Evolutionary conservation across 345 rosid species (phyloP), one percentile per base, ranked within the genome.

Genomic region (Mangifera indica): DNA sequence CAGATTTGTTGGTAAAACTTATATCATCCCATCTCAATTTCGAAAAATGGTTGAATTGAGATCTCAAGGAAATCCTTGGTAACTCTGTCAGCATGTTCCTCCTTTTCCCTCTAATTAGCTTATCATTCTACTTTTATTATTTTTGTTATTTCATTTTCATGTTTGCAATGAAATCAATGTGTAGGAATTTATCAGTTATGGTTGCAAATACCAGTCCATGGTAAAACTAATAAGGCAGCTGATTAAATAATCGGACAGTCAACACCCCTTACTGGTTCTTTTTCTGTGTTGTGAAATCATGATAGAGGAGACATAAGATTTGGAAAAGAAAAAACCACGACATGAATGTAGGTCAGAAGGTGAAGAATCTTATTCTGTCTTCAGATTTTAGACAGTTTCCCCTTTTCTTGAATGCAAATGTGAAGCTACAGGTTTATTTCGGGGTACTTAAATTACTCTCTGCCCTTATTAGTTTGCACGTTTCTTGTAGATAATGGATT

Each of bases 401-500:
- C 32, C 32, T 21, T 56, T 21, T 56, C 42, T 56, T 4, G 5
- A 56, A 10, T 56, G 13, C 3, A 56, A 56, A 37, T 37, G 42
- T 21, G 60, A 56, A 56, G 22, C 24, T 56, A 63, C 32, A 8
- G 61, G 62, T 15, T 62, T 20, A 40, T 7, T 22, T 10, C 67
- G 0, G 20, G n/a, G 17, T 63, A 45, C 52, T 63, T 63, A 7
- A 58, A 58, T 70, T 34, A 34, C 40, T 46, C 44, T 63, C 54
- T 61, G 25, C 66, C 51, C 14, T 55, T 58, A 59, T 26, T 78
- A 49, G 21, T 51, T 54, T 32, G 20, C 60, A 53, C 58, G 56
- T 63, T 70, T 77, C 60, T 55, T 80, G 71, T 80, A 92, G 98
- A 87, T 85, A 67, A 92, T 90, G 97, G 97, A 92, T 77, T 73